These are phyloP conservation scores for Taiozyma sp. DNA, from an alignment of 1,139 yeast species.

Conservation along the genomic window DNA sequence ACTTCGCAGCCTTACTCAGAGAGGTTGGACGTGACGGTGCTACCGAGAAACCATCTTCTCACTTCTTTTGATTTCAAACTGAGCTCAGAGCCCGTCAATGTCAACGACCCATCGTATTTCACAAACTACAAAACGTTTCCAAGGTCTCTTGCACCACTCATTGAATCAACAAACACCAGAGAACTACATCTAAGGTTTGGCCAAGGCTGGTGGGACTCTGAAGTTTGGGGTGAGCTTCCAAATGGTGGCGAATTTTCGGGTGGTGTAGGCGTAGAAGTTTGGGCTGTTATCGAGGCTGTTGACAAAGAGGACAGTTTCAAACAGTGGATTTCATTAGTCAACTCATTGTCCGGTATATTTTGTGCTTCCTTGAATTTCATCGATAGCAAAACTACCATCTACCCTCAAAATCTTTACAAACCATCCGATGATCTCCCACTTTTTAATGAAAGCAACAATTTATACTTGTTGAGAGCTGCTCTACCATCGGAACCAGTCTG, in stretches of 20 bases:
- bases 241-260: conserved; percentile 69
- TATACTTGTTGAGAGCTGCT: conserved; percentile 74
- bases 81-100: conserved; percentile 42
- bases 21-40: conserved; percentile 54
- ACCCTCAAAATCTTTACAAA: conserved; percentile 51
- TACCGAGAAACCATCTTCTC: conserved; percentile 64
- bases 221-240: conserved; percentile 84
- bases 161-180: conserved; percentile 61
- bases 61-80: conserved; percentile 67
- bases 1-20: conserved; percentile 49
- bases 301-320: conserved; percentile 48
- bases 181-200: conserved; percentile 83
- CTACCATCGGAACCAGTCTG: conserved; percentile 95
- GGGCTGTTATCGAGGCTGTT: conserved; percentile 78
- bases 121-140: conserved; percentile 78
- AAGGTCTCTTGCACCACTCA: conserved; percentile 71
- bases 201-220: conserved; percentile 95
- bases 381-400: conserved; percentile 74
- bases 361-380: conserved; percentile 94
- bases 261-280: conserved; percentile 93
- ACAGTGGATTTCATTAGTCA: conserved; percentile 70
- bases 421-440: conserved; percentile 27
- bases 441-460: conserved; percentile 26
- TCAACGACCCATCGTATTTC: conserved; percentile 27
- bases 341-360: conserved; percentile 83